Evolutionary conservation across 805 yeast genomes (phyloP).

Genomic region (Kluyveromyces dobzhanskii): DNA sequence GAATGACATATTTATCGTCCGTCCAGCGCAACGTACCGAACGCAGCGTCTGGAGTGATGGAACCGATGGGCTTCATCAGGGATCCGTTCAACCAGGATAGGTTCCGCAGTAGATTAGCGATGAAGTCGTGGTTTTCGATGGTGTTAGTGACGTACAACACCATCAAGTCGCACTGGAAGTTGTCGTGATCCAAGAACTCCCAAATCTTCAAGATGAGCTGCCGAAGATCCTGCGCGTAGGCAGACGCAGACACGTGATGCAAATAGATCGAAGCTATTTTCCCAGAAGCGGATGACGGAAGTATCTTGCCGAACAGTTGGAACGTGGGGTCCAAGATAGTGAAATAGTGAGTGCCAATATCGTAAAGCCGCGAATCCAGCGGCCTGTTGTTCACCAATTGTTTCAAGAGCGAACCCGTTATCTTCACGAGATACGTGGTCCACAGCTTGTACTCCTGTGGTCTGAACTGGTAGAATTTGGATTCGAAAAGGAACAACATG

Average conservation of each 20-base stretch:
- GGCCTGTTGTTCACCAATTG: slow-evolving; percentile 5
- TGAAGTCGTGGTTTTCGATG: slow-evolving; percentile 11
- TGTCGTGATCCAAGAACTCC: slow-evolving; percentile 13
- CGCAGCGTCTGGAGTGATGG: slow-evolving; percentile 21
- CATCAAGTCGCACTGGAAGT: slow-evolving; percentile 1
- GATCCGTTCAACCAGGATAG: slow-evolving; percentile 29
- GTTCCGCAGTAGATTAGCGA: slow-evolving; percentile 19
- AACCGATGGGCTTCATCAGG: slow-evolving; percentile 5
- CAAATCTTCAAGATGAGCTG: slow-evolving; percentile 23
- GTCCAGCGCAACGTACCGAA: slow-evolving; percentile 9
- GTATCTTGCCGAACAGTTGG: slow-evolving; percentile 7
- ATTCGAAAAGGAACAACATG: slow-evolving; percentile 22
- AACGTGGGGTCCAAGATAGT: slow-evolving; percentile 20
- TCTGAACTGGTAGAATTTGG: slow-evolving; percentile 12
- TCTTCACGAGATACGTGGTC: slow-evolving; percentile 11
- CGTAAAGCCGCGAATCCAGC: not conserved
- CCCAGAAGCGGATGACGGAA: not conserved
- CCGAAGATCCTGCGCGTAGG: slow-evolving; percentile 9
- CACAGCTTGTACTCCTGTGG: slow-evolving; percentile 6
- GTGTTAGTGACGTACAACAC: slow-evolving; percentile 9
- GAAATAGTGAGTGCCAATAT: slow-evolving; percentile 18
- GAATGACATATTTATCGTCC: slow-evolving; percentile 23
- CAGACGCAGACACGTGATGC: not conserved
- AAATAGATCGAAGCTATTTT: not conserved
- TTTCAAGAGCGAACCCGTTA: slow-evolving; percentile 10